Evolutionary conservation across 495 filamentous ascomycete species (phyloP).

Genomic region (Emericellopsis terricola): DNA sequence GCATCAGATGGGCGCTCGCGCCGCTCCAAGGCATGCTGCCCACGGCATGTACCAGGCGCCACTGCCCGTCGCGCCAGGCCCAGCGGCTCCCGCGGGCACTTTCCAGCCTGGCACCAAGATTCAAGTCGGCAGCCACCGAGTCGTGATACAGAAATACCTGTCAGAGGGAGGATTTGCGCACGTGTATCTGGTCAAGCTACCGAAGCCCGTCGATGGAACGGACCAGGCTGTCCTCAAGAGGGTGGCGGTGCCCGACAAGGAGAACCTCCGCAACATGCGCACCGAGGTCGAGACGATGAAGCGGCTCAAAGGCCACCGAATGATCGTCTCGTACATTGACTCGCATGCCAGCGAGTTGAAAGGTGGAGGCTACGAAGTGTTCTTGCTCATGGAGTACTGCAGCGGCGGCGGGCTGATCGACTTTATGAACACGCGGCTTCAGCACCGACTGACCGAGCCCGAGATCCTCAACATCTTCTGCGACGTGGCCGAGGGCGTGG

Average conservation of each 20-base stretch:
- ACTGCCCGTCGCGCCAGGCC: conserved; percentile 16
- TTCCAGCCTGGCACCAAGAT: conserved; percentile 90
- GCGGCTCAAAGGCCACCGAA: conserved; percentile 84
- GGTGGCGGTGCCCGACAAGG: conserved; percentile 94
- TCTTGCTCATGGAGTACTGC: conserved; percentile 91
- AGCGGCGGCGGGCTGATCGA: conserved; percentile 83
- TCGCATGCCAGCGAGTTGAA: conserved; percentile 89
- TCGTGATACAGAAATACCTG: conserved; percentile 93
- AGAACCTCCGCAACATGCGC: conserved; percentile 84
- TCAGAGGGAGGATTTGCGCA: conserved; percentile 98
- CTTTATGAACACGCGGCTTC: conserved; percentile 97
- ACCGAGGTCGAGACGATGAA: conserved; percentile 99
- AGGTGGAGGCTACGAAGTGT: conserved; percentile 91
- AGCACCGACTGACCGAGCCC: conserved; percentile 91
- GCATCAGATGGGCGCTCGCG: conserved; percentile 16
- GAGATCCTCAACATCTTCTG: conserved; percentile 95
- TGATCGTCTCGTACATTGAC: conserved; percentile 96
- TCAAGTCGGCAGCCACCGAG: conserved; percentile 80
- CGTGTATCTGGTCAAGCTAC: conserved; percentile 86
- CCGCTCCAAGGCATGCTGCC: conserved; percentile 14
- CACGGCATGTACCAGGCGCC: conserved; percentile 16
- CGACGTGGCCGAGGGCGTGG: conserved; percentile 88
- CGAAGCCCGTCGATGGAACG: conserved; percentile 57
- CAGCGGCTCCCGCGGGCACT: conserved; percentile 60
- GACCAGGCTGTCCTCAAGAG: conserved; percentile 84